These are phyloP conservation scores for Saturnispora sekii DNA, from an alignment of 805 yeast species.

Conservation along the genomic window DNA sequence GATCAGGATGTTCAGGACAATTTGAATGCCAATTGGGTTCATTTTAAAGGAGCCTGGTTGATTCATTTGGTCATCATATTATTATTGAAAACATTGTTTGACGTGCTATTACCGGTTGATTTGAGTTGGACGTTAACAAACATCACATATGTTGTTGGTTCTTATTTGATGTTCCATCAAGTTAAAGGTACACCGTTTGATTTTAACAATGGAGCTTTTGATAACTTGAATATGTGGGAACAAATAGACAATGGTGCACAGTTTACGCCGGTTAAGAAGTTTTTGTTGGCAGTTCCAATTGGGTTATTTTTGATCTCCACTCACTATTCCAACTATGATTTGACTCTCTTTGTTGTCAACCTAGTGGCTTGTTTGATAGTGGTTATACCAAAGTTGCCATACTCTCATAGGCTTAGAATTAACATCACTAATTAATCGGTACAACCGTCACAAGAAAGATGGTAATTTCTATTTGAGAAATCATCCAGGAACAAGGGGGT, in stretches of 20 bases:
- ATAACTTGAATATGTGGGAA: conserved; percentile 97
- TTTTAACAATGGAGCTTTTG: conserved; percentile 93
- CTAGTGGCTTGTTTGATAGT: conserved; percentile 75
- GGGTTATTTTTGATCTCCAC: conserved; percentile 76
- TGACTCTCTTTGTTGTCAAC: conserved; percentile 69
- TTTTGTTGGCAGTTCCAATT: conserved; percentile 87
- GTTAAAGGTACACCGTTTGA: conserved; percentile 97
- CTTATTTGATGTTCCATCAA: conserved; percentile 92
- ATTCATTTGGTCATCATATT: conserved; percentile 79
- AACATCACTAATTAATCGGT: conserved; percentile 30
- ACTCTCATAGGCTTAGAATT: conserved; percentile 69
- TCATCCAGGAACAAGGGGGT: background rate
- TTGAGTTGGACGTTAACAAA: conserved; percentile 93
- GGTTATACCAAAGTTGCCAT: conserved; percentile 85
- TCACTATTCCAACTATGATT: conserved; percentile 81
- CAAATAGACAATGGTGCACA: conserved; percentile 86
- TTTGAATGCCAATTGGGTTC: conserved; percentile 93
- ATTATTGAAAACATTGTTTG: conserved; percentile 65
- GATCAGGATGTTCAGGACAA: conserved; percentile 87
- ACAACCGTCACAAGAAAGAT: background rate
- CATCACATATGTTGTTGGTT: conserved; percentile 79
- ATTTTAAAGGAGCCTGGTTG: conserved; percentile 93
- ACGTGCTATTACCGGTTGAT: conserved; percentile 68
- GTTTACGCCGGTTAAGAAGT: conserved; percentile 93
- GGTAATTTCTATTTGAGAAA: background rate